These are phyloP conservation scores for Solanum hybrid DNA, from an alignment of 305 asterid species.

Conservation along the genomic window DNA sequence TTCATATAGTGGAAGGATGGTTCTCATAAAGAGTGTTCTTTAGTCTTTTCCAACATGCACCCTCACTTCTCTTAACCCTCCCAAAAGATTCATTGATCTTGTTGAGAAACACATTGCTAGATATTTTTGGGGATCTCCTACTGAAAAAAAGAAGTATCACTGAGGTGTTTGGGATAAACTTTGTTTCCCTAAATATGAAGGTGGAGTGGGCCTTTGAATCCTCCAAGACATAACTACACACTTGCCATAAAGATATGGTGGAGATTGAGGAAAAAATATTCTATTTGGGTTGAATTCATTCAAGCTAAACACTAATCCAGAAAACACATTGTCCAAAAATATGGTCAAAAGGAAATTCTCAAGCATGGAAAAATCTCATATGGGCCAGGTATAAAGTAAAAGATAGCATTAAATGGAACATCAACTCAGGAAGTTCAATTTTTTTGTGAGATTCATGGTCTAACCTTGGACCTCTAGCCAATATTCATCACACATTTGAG, in stretches of 20 bases:
- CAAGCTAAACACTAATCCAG: not conserved
- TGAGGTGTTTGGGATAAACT: not conserved
- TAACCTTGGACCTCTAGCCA: not conserved
- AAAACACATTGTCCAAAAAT: not conserved
- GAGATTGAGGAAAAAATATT: not conserved
- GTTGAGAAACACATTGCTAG: not conserved
- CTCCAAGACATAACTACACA: not conserved
- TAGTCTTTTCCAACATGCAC: not conserved
- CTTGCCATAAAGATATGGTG: not conserved
- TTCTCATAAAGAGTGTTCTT: not conserved
- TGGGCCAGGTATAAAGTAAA: not conserved
- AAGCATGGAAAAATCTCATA: not conserved
- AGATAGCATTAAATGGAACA: not conserved
- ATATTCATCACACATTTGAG: not conserved
- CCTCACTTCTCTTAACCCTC: not conserved
- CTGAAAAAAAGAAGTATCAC: not conserved
- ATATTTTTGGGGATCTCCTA: not conserved
- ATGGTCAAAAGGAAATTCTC: not conserved
- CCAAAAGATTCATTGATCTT: not conserved
- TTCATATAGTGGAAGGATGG: not conserved
- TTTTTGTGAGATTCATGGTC: not conserved
- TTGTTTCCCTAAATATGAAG: not conserved
- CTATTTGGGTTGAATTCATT: not conserved
- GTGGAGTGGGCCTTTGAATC: not conserved
- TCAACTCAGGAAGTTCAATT: not conserved